A percentile compares a stretch with the other conserved stretches of the same genome.
Conservation (phyloP, 2,329 filamentous ascomycete species). For the Colletotrichum liaoningense region DNA sequence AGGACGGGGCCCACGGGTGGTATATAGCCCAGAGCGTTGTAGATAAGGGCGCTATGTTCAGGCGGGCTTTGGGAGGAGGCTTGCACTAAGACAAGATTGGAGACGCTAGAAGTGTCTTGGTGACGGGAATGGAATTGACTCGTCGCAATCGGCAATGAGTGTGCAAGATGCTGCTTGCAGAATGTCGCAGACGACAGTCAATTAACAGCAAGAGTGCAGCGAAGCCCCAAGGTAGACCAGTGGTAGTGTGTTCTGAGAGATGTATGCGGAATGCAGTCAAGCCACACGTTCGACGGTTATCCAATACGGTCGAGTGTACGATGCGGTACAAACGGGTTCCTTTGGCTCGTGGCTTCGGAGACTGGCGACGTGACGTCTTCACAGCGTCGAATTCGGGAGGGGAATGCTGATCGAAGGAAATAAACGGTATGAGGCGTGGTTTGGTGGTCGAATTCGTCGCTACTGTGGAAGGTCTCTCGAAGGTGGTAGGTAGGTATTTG, state of each 20-base stretch:
- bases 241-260: constrained; percentile 24
- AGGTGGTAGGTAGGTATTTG: background rate
- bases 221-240: constrained; percentile 11
- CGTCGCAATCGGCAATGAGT: constrained; percentile 31
- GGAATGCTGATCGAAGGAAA: constrained; percentile 24
- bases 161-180: constrained; percentile 31
- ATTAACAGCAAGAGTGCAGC: constrained; percentile 17
- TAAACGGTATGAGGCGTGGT: background rate
- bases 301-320: background rate
- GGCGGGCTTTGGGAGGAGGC: constrained; percentile 19
- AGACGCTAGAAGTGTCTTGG: constrained; percentile 34
- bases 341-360: constrained; percentile 7
- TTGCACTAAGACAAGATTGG: constrained; percentile 30
- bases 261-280: constrained; percentile 34
- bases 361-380: constrained; percentile 26
- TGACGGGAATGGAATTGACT: constrained; percentile 37
- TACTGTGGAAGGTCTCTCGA: background rate
- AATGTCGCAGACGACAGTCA: constrained; percentile 21
- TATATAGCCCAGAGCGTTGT: constrained; percentile 33
- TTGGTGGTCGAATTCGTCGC: constrained; percentile 17
- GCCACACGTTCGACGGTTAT: constrained; percentile 25
- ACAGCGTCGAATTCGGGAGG: background rate
- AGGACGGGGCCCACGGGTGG: constrained; percentile 23
- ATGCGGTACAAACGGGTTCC: background rate
- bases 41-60: constrained; percentile 2